Evolutionary conservation across 177 flowering plant genomes (phyloP).

Genomic region (Vitis hybrid): DNA sequence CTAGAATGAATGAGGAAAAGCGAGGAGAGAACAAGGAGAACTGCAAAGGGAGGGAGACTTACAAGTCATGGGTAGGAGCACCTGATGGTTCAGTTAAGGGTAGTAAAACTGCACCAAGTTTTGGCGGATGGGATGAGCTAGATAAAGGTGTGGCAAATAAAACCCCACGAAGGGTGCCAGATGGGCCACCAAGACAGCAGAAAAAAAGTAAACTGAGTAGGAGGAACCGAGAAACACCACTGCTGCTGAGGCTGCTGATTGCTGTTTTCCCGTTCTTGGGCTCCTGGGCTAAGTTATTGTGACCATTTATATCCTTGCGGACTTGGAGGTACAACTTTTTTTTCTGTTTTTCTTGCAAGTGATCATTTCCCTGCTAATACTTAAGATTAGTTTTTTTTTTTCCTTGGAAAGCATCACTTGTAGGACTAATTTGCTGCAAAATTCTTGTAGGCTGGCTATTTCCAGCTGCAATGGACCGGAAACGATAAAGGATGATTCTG

Average conservation of each 20-base stretch:
- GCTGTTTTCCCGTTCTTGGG: constrained; percentile 51
- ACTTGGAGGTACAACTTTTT: too few species aligned
- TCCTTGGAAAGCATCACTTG: too few species aligned
- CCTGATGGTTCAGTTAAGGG: constrained; percentile 18
- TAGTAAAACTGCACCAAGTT: constrained; percentile 11
- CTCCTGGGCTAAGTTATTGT: constrained; percentile 36
- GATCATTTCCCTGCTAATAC: too few species aligned
- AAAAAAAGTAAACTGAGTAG: constrained; percentile 26
- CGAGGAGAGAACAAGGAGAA: constrained; percentile 7
- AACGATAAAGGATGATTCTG: too few species aligned
- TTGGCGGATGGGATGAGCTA: constrained; percentile 64
- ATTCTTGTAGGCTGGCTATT: too few species aligned
- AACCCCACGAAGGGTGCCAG: constrained; percentile 5
- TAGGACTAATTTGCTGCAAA: too few species aligned
- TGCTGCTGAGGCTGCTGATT: constrained; percentile 41
- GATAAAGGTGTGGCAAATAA: constrained; percentile 17
- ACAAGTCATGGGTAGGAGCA: constrained; percentile 28
- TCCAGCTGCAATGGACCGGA: too few species aligned
- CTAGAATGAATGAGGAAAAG: constrained; percentile 3
- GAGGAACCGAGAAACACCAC: constrained; percentile 32
- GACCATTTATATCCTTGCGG: too few species aligned
- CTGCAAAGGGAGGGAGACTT: constrained; percentile 8
- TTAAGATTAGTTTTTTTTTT: too few species aligned
- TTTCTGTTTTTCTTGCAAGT: too few species aligned
- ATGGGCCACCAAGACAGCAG: constrained; percentile 12